phyloP scores from a whole-genome alignment of 2,329 filamentous ascomycete species.

The Cryphonectria nitschkei region DNA sequence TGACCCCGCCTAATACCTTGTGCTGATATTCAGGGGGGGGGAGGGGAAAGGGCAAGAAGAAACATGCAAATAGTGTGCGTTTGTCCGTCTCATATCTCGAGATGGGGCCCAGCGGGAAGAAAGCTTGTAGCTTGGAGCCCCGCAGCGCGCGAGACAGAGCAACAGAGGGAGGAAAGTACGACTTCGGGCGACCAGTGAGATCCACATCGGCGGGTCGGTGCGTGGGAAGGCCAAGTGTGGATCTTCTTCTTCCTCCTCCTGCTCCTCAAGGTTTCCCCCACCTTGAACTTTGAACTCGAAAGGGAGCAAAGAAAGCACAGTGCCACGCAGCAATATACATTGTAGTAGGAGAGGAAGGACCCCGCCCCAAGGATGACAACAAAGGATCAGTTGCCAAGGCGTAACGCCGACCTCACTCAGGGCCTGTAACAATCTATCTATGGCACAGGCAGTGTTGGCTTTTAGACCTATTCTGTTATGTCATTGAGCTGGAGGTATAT shows the following conservation, averaged over 20 bases:
- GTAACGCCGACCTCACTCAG: not conserved
- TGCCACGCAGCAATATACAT: not conserved
- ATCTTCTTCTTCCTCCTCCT: not conserved
- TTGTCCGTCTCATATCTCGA: constrained; percentile 7
- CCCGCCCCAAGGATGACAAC: not conserved
- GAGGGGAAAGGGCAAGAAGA: too few species aligned
- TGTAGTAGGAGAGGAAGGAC: not conserved
- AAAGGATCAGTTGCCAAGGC: constrained; percentile 5
- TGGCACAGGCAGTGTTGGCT: not conserved
- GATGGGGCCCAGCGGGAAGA: not conserved
- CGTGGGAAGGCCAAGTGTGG: constrained; percentile 8
- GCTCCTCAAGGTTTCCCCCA: not conserved
- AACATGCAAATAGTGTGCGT: not conserved
- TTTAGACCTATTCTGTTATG: not conserved
- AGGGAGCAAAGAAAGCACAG: not conserved
- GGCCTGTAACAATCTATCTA: not conserved
- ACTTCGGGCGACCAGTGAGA: not conserved
- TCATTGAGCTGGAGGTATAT: not conserved
- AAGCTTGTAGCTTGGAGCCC: not conserved
- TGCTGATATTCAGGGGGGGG: not conserved
- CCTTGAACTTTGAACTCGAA: not conserved
- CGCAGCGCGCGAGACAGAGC: not conserved
- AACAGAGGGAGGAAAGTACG: not conserved
- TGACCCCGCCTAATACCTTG: not conserved
- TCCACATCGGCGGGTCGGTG: constrained; percentile 18